Evolutionary conservation across 2,329 filamentous ascomycete species (phyloP).

Genomic region (Trichoderma simmonsii): DNA sequence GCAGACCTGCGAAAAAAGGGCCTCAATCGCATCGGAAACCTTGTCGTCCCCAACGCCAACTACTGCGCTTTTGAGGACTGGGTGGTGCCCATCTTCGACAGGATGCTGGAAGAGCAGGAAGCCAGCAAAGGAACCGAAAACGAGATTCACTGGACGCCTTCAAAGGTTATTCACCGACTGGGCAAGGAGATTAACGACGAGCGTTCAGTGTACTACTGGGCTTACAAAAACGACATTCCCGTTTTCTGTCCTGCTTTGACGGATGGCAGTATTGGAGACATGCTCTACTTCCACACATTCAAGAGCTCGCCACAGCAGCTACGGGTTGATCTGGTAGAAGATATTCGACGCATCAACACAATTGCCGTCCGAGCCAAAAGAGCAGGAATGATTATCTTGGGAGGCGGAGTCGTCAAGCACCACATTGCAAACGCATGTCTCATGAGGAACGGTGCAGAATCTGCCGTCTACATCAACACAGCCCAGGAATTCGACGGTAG

Average conservation of each 20-base stretch:
- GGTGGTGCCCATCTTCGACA: conserved; percentile 92
- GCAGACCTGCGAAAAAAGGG: conserved; percentile 77
- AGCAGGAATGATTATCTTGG: conserved; percentile 92
- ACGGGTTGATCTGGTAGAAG: conserved; percentile 86
- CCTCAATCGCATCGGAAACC: conserved; percentile 92
- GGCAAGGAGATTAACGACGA: conserved; percentile 94
- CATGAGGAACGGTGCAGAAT: conserved; percentile 97
- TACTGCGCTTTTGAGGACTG: conserved; percentile 97
- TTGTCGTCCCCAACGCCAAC: conserved; percentile 94
- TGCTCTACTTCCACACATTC: conserved; percentile 98
- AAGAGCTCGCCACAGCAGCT: conserved; percentile 79
- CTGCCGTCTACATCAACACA: conserved; percentile 96
- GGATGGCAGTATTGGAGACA: conserved; percentile 91
- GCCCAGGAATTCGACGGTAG: conserved; percentile 97
- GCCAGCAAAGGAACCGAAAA: conserved; percentile 66
- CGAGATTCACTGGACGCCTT: conserved; percentile 86
- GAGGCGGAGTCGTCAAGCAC: conserved; percentile 94
- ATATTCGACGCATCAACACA: conserved; percentile 90
- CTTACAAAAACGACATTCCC: conserved; percentile 92
- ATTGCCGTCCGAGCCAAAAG: conserved; percentile 83
- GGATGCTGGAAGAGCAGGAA: conserved; percentile 91
- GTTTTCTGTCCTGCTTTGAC: conserved; percentile 96
- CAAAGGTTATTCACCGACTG: conserved; percentile 82
- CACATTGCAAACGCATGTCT: conserved; percentile 97
- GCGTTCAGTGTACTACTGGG: conserved; percentile 93